A percentile compares a stretch with the other conserved stretches of the same genome.
These are phyloP conservation scores for Hypoxylon lienhwacheense DNA, from an alignment of 495 filamentous ascomycete genomes.

Conservation along the genomic window DNA sequence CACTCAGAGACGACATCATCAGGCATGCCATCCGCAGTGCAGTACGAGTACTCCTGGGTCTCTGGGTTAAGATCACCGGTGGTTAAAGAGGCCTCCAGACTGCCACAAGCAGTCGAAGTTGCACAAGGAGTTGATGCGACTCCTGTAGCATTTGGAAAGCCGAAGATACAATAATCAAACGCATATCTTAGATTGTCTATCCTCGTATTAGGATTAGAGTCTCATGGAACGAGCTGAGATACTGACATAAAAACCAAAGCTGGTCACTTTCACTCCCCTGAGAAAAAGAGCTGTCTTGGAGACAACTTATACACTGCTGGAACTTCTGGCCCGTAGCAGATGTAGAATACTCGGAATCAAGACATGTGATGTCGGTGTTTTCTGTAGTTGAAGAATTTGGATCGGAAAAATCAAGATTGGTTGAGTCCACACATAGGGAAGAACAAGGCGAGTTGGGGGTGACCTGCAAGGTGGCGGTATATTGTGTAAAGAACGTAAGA, in stretches of 20 bases:
- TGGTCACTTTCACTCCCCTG: conserved; percentile 51
- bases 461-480: conserved; percentile 47
- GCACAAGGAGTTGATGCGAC: conserved; percentile 46
- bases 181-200: conserved; percentile 52
- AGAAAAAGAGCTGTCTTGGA: conserved; percentile 52
- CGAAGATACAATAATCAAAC: conserved; percentile 50
- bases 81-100: conserved; percentile 37
- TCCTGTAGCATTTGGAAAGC: conserved; percentile 47
- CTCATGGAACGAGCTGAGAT: background rate
- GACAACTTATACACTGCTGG: conserved; percentile 53
- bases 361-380: conserved; percentile 51
- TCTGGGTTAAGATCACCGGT: conserved; percentile 39
- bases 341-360: conserved; percentile 43
- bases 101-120: conserved; percentile 47
- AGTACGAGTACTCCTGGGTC: conserved; percentile 45
- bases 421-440: conserved; percentile 47
- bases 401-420: conserved; percentile 44
- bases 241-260: conserved; percentile 57
- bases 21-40: conserved; percentile 37
- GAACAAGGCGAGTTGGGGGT: conserved; percentile 57
- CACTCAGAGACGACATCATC: conserved; percentile 38
- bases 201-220: conserved; percentile 23
- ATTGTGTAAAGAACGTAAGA: conserved; percentile 31
- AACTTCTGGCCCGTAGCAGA: conserved; percentile 47
- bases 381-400: conserved; percentile 49